Percentiles rank a stretch among this genome's conserved stretches.
Conservation (phyloP, 495 filamentous ascomycete genomes). For the Podospora australis region DNA sequence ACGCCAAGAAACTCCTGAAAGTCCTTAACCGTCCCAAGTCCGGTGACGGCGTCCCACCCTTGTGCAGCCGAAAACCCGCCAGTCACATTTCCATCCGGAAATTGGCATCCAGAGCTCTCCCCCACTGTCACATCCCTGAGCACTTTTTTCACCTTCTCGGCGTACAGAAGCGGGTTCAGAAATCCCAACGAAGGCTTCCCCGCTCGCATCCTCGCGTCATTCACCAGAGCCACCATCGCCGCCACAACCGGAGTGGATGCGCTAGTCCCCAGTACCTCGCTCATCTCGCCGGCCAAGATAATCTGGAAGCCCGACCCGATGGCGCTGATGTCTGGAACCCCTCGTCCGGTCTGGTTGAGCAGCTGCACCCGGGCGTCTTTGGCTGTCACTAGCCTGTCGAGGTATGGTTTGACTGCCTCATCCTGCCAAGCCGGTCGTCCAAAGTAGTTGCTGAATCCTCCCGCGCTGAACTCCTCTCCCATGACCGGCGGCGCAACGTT, state of each 20-base stretch:
- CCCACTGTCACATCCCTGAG: slow-evolving; percentile 31
- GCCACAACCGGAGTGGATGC: slow-evolving; percentile 37
- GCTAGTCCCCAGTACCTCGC: slow-evolving; percentile 35
- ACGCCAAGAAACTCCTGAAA: slow-evolving; percentile 27
- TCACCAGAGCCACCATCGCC: slow-evolving; percentile 33
- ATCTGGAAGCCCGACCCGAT: slow-evolving; percentile 35
- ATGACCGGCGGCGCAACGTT: slow-evolving; percentile 48
- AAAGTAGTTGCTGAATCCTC: slow-evolving; percentile 70
- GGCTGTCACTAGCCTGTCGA: slow-evolving; percentile 40
- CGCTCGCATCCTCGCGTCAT: slow-evolving; percentile 32
- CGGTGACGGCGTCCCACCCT: slow-evolving; percentile 36
- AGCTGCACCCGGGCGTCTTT: slow-evolving; percentile 29
- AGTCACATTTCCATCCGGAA: slow-evolving; percentile 14
- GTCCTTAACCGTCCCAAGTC: slow-evolving; percentile 32
- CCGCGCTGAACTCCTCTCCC: slow-evolving; percentile 54
- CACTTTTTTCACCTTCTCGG: slow-evolving; percentile 16
- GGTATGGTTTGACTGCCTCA: slow-evolving; percentile 47
- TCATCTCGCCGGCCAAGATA: slow-evolving; percentile 22
- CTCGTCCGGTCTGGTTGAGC: slow-evolving; percentile 59
- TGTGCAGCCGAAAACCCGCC: slow-evolving; percentile 28
- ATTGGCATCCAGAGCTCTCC: slow-evolving; percentile 28
- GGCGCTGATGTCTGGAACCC: slow-evolving; percentile 61
- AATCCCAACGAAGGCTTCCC: slow-evolving; percentile 36
- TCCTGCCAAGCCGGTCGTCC: slow-evolving; percentile 59
- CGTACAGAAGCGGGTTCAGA: slow-evolving; percentile 34